phyloP scores from a whole-genome alignment of 2,329 filamentous ascomycete species.

The Ambrosiella beaveri region DNA sequence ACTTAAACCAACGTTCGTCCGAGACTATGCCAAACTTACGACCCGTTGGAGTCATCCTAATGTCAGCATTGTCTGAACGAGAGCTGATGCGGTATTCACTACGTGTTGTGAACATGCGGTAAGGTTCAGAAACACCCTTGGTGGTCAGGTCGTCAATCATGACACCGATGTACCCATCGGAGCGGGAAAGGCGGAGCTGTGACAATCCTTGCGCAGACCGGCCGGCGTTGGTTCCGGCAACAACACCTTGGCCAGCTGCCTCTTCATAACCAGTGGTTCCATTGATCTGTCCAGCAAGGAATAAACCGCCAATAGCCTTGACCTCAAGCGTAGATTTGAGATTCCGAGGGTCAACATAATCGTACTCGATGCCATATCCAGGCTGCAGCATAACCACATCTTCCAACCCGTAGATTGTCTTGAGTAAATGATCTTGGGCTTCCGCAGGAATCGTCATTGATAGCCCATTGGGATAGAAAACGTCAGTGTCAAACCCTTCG shows the following conservation, averaged over 20 bases:
- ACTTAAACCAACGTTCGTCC: constrained; percentile 60
- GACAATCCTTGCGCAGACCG: constrained; percentile 51
- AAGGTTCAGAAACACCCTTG: constrained; percentile 91
- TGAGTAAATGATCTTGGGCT: constrained; percentile 70
- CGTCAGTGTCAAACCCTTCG: constrained; percentile 76
- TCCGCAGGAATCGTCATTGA: constrained; percentile 91
- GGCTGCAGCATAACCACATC: constrained; percentile 83
- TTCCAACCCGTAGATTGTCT: constrained; percentile 74
- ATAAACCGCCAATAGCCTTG: constrained; percentile 76
- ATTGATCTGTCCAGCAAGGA: constrained; percentile 91
- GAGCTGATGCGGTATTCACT: constrained; percentile 91
- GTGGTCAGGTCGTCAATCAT: constrained; percentile 98
- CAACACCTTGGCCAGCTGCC: constrained; percentile 78
- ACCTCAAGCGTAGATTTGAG: constrained; percentile 84
- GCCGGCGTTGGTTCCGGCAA: constrained; percentile 89
- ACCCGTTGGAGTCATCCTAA: constrained; percentile 65
- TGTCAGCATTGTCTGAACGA: constrained; percentile 84
- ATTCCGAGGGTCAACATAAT: constrained; percentile 88
- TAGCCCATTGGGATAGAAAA: constrained; percentile 91
- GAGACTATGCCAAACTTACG: constrained; percentile 59
- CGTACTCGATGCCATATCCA: constrained; percentile 95
- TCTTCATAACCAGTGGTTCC: constrained; percentile 97
- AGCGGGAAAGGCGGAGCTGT: constrained; percentile 53
- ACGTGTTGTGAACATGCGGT: constrained; percentile 93
- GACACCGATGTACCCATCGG: constrained; percentile 91